These are phyloP conservation scores for Ophiostoma ips DNA, from an alignment of 2,329 filamentous ascomycete genomes.

Conservation along the genomic window DNA sequence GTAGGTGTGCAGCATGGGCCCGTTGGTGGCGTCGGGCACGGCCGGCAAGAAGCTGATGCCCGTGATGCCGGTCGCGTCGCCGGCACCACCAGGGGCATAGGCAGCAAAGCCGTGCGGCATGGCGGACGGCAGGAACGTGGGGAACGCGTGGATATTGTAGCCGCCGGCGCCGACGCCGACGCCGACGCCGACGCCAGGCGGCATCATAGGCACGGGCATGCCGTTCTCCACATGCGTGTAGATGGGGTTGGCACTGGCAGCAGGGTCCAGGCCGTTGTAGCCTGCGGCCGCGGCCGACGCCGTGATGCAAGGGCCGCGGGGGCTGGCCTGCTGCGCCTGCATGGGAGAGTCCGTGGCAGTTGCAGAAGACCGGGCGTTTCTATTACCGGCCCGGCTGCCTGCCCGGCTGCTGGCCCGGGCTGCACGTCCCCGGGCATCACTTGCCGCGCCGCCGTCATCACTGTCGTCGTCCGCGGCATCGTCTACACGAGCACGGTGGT, in stretches of 20 bases:
- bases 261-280: not conserved
- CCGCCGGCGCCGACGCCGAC: not conserved
- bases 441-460: not conserved
- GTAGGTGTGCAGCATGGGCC: slow-evolving; percentile 41
- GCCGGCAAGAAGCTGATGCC: slow-evolving; percentile 44
- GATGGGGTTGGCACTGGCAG: not conserved
- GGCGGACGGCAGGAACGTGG: slow-evolving; percentile 3
- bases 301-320: slow-evolving; percentile 3
- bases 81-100: not conserved
- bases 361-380: not conserved
- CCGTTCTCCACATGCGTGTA: not conserved
- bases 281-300: slow-evolving; percentile 9
- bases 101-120: not conserved
- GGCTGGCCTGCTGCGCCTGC: not conserved
- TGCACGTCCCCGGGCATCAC: not conserved
- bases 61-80: slow-evolving; percentile 10
- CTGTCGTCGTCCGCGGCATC: slow-evolving; percentile 6
- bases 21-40: slow-evolving; percentile 42
- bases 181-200: slow-evolving; percentile 11
- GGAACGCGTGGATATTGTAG: slow-evolving; percentile 6
- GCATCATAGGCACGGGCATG: slow-evolving; percentile 7
- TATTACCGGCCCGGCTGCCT: too few species aligned
- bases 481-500: slow-evolving; percentile 9
- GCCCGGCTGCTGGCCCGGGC: not conserved
- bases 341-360: not conserved